These are phyloP conservation scores for Fusarium sp. DNA, from an alignment of 2,329 filamentous ascomycete species.

Conservation along the genomic window DNA sequence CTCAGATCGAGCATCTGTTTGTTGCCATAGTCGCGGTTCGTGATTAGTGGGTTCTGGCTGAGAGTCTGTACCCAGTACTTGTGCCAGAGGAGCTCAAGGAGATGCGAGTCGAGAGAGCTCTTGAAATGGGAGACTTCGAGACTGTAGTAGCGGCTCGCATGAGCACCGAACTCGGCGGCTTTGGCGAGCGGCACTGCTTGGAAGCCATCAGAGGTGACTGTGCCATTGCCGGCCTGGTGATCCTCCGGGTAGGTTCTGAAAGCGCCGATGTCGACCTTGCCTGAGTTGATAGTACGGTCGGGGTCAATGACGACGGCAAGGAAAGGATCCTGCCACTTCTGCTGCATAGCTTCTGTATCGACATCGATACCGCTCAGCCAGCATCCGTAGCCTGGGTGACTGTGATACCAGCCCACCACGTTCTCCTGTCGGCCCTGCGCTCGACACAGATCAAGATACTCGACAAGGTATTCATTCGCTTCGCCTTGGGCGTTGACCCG, in stretches of 20 bases:
- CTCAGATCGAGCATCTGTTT: constrained; percentile 92
- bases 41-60: constrained; percentile 88
- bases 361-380: constrained; percentile 99
- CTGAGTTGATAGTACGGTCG: constrained; percentile 91
- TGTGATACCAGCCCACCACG: constrained; percentile 97
- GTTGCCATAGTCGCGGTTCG: constrained; percentile 91
- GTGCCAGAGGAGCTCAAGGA: constrained; percentile 94
- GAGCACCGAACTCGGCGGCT: constrained; percentile 94
- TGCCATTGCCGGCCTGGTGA: constrained; percentile 65
- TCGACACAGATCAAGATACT: constrained; percentile 81
- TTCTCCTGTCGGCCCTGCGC: constrained; percentile 87
- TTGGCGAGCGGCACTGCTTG: constrained; percentile 91
- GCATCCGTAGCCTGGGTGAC: constrained; percentile 96
- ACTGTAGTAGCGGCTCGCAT: constrained; percentile 89
- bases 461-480: constrained; percentile 96
- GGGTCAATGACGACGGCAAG: constrained; percentile 97
- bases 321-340: constrained; percentile 89
- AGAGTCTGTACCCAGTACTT: constrained; percentile 99
- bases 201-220: constrained; percentile 64
- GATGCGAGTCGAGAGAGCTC: constrained; percentile 85
- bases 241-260: constrained; percentile 89
- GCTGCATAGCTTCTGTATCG: constrained; percentile 85
- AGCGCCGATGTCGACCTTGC: constrained; percentile 96
- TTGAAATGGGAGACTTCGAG: constrained; percentile 96
- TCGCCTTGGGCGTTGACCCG: constrained; percentile 95